Base-by-base conservation (phyloP, 176 grass and related monocot species). In the Thinopyrum elongatum region DNA sequence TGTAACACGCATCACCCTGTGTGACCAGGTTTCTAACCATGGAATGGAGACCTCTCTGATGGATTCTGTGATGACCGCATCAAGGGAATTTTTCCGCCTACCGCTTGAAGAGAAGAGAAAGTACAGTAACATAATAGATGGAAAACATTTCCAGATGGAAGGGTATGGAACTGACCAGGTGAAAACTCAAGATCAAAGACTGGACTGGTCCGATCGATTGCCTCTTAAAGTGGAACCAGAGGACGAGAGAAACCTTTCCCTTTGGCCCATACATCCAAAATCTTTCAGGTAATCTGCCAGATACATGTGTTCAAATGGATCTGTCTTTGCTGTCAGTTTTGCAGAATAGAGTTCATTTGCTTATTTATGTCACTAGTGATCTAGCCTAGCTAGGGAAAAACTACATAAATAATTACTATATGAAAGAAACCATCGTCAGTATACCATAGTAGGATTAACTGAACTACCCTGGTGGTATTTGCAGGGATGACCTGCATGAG, bases 151-250 rank as follows among this genome's bases (percentile, higher is more conserved):
- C 60, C 85, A 90, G 71, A 16, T 90, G 3, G 82, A 95, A 95
- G 88, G 90, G 5, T 95, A 92, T 19, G 90, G 90, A 64, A 90
- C 88, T 39, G 93, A 95, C 17, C 70, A 28, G 35, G 90, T 95
- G 63, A 33, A 41, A 44, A 69, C 58, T 0, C 49, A 90, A 41
- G 90, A 95, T 10, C 85, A 92, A 59, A 64, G 74, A 1, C 49
- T 95, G 6, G 90, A 95, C 33, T 95, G 93, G 93, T 49, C 2
- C 4, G 93, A 92, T 71, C 65, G 90, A 7, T 31, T 95, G 59
- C 87, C 90, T 81, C 87, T 95, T 26, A 27, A 70, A 15, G 90
- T 95, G 3, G 90, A 92, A 30, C 93, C 93, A 13, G 90, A 92
- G 33, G 68, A 77, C 10, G 42, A 95, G 46, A 90, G 93, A 46